phyloP scores from a whole-genome alignment of 2,329 filamentous ascomycete species.

The Pseudogymnoascus verrucosus region DNA sequence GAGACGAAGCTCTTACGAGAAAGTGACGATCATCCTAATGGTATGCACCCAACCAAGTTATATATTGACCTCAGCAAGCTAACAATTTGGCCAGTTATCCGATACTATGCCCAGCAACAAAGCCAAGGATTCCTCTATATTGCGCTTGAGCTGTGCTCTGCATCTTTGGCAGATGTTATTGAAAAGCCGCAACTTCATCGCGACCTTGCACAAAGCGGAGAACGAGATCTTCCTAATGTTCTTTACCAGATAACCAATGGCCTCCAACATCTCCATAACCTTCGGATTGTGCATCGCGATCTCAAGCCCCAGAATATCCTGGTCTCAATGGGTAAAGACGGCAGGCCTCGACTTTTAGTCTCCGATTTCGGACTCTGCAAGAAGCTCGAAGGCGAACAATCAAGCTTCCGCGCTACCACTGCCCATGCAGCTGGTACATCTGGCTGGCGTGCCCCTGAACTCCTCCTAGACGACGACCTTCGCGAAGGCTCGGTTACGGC shows the following conservation, averaged over 20 bases:
- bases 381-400: slow-evolving; percentile 89
- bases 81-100: slow-evolving; percentile 57
- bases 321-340: slow-evolving; percentile 64
- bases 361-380: slow-evolving; percentile 98
- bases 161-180: slow-evolving; percentile 85
- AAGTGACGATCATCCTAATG: slow-evolving; percentile 90
- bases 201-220: slow-evolving; percentile 63
- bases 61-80: slow-evolving; percentile 16
- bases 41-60: slow-evolving; percentile 31
- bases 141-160: slow-evolving; percentile 86
- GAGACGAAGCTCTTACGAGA: slow-evolving; percentile 86
- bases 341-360: slow-evolving; percentile 76
- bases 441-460: slow-evolving; percentile 92
- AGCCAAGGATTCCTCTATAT: slow-evolving; percentile 92
- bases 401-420: slow-evolving; percentile 89
- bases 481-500: slow-evolving; percentile 39
- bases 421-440: slow-evolving; percentile 88
- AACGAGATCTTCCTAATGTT: slow-evolving; percentile 68
- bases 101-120: slow-evolving; percentile 88
- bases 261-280: slow-evolving; percentile 76
- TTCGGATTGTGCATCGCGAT: slow-evolving; percentile 94
- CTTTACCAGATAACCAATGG: slow-evolving; percentile 86
- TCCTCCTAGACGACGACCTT: slow-evolving; percentile 72
- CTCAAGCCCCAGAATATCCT: slow-evolving; percentile 97
- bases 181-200: slow-evolving; percentile 63